These are phyloP conservation scores for Cyberlindnera bimundalis DNA, from an alignment of 805 yeast genomes.

Conservation along the genomic window DNA sequence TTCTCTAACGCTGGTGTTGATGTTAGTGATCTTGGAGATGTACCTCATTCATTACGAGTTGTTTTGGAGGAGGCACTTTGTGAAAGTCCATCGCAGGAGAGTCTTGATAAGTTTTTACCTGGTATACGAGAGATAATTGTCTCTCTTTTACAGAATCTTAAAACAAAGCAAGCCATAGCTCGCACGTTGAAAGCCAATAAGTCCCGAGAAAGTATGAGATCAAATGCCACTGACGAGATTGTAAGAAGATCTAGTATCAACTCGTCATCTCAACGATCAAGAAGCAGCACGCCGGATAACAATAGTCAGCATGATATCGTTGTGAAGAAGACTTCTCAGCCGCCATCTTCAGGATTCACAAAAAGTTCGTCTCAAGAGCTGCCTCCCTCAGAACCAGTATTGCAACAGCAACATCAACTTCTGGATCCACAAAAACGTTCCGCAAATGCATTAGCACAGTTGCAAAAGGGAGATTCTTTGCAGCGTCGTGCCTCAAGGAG, in stretches of 20 bases:
- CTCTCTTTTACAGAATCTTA: slow-evolving; percentile 70
- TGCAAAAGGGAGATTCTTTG: slow-evolving; percentile 78
- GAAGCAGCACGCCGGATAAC: slow-evolving; percentile 8
- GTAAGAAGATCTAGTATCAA: slow-evolving; percentile 7
- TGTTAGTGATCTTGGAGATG: slow-evolving; percentile 82
- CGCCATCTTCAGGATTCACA: not conserved
- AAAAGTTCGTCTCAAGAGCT: not conserved
- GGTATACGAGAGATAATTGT: slow-evolving; percentile 83
- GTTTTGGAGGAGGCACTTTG: slow-evolving; percentile 85
- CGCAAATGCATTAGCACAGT: slow-evolving; percentile 63
- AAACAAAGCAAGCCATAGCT: slow-evolving; percentile 67
- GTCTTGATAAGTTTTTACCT: slow-evolving; percentile 77
- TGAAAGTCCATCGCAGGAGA: slow-evolving; percentile 79
- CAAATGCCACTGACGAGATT: slow-evolving; percentile 13
- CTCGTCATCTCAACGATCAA: slow-evolving; percentile 4
- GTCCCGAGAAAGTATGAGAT: slow-evolving; percentile 21
- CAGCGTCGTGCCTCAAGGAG: slow-evolving; percentile 93
- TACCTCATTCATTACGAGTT: slow-evolving; percentile 74
- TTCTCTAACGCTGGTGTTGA: slow-evolving; percentile 78
- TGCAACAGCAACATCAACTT: slow-evolving; percentile 14
- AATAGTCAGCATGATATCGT: not conserved
- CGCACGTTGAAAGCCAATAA: slow-evolving; percentile 34
- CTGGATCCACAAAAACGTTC: slow-evolving; percentile 6
- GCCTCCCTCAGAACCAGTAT: slow-evolving; percentile 12
- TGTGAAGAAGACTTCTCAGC: not conserved